Evolutionary conservation across 352 stramenopile genomes (phyloP).

Genomic region (Phytophthora pinifolia): DNA sequence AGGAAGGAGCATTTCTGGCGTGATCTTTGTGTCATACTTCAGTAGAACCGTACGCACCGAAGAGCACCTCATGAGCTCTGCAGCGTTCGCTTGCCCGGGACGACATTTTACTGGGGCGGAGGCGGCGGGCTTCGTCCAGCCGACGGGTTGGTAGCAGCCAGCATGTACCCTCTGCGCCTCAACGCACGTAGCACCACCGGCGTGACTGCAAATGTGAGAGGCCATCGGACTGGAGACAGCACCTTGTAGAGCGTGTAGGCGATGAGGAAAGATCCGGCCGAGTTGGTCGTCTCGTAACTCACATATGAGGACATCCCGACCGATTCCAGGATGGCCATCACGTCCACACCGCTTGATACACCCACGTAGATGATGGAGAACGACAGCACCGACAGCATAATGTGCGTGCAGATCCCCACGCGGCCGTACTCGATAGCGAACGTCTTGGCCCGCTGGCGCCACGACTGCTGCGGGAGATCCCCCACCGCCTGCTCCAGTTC

Average conservation of each 20-base stretch:
- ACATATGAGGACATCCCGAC: slow-evolving; percentile 44
- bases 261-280: slow-evolving; percentile 75
- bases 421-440: slow-evolving; percentile 83
- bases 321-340: slow-evolving; percentile 48
- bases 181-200: slow-evolving; percentile 74
- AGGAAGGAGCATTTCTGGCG: slow-evolving; percentile 13
- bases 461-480: slow-evolving; percentile 33
- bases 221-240: slow-evolving; percentile 71
- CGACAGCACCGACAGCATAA: slow-evolving; percentile 70
- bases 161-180: slow-evolving; percentile 74
- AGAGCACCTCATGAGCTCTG: slow-evolving; percentile 8
- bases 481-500: slow-evolving; percentile 23
- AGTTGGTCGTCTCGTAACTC: slow-evolving; percentile 54
- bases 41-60: neutral
- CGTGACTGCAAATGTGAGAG: slow-evolving; percentile 78
- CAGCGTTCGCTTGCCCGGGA: slow-evolving; percentile 9
- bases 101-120: slow-evolving; percentile 17
- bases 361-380: slow-evolving; percentile 78
- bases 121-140: slow-evolving; percentile 19
- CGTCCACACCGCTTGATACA: slow-evolving; percentile 71
- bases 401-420: slow-evolving; percentile 76
- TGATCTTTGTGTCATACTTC: slow-evolving; percentile 23
- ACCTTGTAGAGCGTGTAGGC: slow-evolving; percentile 86
- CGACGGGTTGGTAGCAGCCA: slow-evolving; percentile 32
- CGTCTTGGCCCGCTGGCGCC: slow-evolving; percentile 71